Evolutionary conservation across 805 yeast genomes (phyloP).

Genomic region (Tetrapisispora arboricola): DNA sequence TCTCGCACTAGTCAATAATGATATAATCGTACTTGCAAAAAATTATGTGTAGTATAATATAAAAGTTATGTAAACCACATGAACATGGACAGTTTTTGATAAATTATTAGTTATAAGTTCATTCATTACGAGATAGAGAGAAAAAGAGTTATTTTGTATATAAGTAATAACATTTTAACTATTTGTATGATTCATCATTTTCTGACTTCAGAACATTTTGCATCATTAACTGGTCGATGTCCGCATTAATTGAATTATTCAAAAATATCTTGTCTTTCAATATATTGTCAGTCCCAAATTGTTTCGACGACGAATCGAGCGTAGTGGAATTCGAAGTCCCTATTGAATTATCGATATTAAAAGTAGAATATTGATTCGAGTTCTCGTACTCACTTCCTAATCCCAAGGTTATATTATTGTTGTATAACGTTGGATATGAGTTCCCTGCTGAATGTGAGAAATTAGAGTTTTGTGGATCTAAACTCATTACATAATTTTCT

Average conservation of each 20-base stretch:
- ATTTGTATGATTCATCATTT: constrained; percentile 2
- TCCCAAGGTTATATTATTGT: not conserved
- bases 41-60: too few relatives aligned
- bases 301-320: not conserved
- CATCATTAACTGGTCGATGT: constrained; percentile 1
- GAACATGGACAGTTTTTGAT: too few relatives aligned
- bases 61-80: too few relatives aligned
- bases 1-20: constrained; percentile 49
- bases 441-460: not conserved
- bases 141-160: too few relatives aligned
- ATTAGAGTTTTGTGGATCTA: not conserved
- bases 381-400: not conserved
- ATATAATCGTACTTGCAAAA: too few relatives aligned
- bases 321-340: not conserved
- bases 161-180: not conserved
- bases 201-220: constrained; percentile 1
- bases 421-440: not conserved
- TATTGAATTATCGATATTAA: not conserved
- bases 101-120: too few relatives aligned
- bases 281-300: not conserved
- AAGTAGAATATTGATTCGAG: not conserved
- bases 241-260: not conserved
- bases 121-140: too few relatives aligned
- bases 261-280: not conserved
- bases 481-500: not conserved